Base-by-base conservation (phyloP, 2,329 filamentous ascomycete genomes). In the Colletotrichum shisoi region DNA sequence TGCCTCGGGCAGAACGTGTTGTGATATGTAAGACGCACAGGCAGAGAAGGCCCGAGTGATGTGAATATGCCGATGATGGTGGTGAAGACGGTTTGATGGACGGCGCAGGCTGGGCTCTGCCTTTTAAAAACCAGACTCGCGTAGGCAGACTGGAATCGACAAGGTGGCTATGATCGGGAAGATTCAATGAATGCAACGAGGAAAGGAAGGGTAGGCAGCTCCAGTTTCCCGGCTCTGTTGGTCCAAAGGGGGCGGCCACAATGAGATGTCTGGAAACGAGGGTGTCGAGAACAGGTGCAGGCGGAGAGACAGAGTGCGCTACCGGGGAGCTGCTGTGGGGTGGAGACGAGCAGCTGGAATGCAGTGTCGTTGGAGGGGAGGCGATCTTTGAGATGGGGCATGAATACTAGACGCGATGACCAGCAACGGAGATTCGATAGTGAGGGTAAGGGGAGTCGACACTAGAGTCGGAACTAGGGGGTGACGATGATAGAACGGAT, bases 81-180 rank as follows among this genome's bases (percentile, higher is more conserved):
- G 42, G 11, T 39, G 31, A 49, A 15, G 27, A 39, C 39, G 19
- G 54, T 7, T 53, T 48, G 46, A 61, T 11, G 31, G 37, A 63
- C 31, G 63, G 45, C 42, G 51, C 57, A 63, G 63, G 57, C 57
- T 37, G 49, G 44, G 37, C 27, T 57, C 48, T 44, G 45, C 46
- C 48, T 67, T 67, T 64, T 54, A n/a, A 52, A 53, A 49, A 49
- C 19, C 48, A 64, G 64, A 54, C 40, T 56, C 40, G 42, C 48
- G 60, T 49, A 42, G 61, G 54, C 54, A 49, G 27, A 59, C 17
- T 19, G 17, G 4, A 11, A 27, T 4, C 34, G 39, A 13, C 34
- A 44, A 53, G 59, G 37, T 63, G 63, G 39, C 39, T 46, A 57
- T 57, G 39, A 17, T 19, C 31, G 24, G 37, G 37, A 13, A 45